Evolutionary conservation across 2,329 filamentous ascomycete species (phyloP), one percentile per base, ranked within the genome.

Genomic region (Penicillium brevicompactum): DNA sequence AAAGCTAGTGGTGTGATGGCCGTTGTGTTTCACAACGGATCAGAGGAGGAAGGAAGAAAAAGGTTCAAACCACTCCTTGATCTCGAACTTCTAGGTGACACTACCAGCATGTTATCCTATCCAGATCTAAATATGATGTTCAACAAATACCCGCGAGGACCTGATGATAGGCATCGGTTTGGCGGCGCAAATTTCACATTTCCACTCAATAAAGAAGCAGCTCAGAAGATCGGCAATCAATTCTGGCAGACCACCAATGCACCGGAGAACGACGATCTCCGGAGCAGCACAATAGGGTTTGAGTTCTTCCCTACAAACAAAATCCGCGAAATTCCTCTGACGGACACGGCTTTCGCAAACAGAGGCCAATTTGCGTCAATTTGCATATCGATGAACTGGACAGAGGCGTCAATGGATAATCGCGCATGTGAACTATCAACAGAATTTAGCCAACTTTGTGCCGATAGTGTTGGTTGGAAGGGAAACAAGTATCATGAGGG

Each of bases 91-190:
- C 5, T 51, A 21, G 49, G 30, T n/a, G 49, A 51, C 16, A 51
- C 49, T 0, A 51, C 49, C n/a, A 18, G 18, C 13, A 46, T 24
- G 21, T 4, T 51, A 21, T 37, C 49, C 2, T 51, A 51, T 27
- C 31, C 49, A 16, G 49, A 51, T 22, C n/a, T 51, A 1, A 51
- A 51, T n/a, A n/a, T 51, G 18, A 51, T 51, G 49, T 51, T 51
- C 18, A 51, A 51, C 18, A 51, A 46, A 21, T 37, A 51, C 14
- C 42, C 41, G 6, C 30, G 49, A 51, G 34, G 30, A 3, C 49
- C 41, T 1, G 24, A 51, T 22, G 49, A 46, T 9, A 42, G 49
- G 40, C 42, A 46, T 40, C 41, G 46, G 6, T 46, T 51, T 37
- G 49, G 49, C 14, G 49, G 49, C 18, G 30, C 18, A 40, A 51